phyloP scores from a whole-genome alignment of 345 rosid species.

The Aurinia saxatilis region DNA sequence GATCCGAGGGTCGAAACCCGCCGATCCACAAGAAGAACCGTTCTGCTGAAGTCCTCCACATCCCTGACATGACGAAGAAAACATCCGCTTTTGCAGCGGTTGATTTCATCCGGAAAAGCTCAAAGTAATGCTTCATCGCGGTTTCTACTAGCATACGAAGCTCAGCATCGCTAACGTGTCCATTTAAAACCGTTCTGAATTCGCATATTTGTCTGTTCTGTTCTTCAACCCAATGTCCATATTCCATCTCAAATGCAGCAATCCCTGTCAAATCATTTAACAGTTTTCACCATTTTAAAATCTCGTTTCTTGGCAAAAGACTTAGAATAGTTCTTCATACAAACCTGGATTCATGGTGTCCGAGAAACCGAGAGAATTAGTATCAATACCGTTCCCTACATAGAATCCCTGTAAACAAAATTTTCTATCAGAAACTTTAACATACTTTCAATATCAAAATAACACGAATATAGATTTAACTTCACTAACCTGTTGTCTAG shows the following conservation, averaged over 20 bases:
- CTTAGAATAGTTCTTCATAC: constrained; percentile 2
- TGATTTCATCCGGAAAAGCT: constrained; percentile 77
- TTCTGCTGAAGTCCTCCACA: constrained; percentile 89
- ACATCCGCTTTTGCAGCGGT: constrained; percentile 76
- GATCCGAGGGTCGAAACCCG: constrained; percentile 95
- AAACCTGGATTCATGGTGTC: constrained; percentile 66
- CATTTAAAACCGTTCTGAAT: constrained; percentile 53
- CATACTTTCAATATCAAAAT: not conserved
- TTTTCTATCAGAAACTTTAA: not conserved
- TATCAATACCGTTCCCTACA: constrained; percentile 49
- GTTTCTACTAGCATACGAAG: constrained; percentile 58
- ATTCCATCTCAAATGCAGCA: constrained; percentile 80
- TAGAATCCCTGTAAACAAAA: constrained; percentile 48
- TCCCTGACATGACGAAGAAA: constrained; percentile 75
- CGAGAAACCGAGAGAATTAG: constrained; percentile 43
- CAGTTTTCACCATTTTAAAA: not conserved
- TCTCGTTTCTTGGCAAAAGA: not conserved
- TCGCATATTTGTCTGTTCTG: constrained; percentile 60
- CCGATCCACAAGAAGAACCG: constrained; percentile 91
- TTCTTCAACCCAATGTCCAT: constrained; percentile 80
- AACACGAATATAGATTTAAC: not conserved
- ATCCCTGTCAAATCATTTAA: constrained; percentile 44
- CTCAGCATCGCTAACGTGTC: constrained; percentile 47
- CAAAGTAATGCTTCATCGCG: constrained; percentile 64
- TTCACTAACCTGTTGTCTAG: constrained; percentile 43